Evolutionary conservation across 352 stramenopile species (phyloP), one percentile per base, ranked within the genome.

Genomic region (Blastocystis sp.): DNA sequence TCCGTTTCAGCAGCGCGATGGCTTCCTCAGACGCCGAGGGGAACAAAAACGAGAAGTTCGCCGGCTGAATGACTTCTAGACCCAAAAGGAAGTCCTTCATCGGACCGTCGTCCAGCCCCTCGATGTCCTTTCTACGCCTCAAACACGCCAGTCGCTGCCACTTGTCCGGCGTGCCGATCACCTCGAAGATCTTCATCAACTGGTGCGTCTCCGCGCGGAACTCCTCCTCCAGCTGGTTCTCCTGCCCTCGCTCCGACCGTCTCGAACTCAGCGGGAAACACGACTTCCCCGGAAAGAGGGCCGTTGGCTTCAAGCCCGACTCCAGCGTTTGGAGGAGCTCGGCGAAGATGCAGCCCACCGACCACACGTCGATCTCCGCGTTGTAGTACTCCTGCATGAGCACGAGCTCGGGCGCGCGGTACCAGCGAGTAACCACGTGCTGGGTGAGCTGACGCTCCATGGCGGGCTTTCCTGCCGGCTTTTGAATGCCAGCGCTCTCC

Each of bases 141-240:
- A 59, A 4, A 12, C n/a, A 2, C 39, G 3, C 24, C 16, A 26
- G 6, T 16, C n/a, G 26, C 4, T 4, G 29, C 3, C 41, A 82
- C 88, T 96, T 94, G 13, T 91, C 93, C 0, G 95, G 95, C n/a
- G 95, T 98, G 12, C 95, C 95, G 89, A 98, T 97, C 76, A 98
- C 95, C 82, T 96, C 95, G 88, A 98, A 98, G 85, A 98, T 98
- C 65, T 97, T 94, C 90, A 97, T 97, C 26, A 98, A 94, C 91
- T 98, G 95, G 74, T 96, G 82, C 33, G 77, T 91, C 80, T 93
- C 91, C 62, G 90, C 90, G 51, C 91, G 92, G 29, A 90, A 90
- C 29, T 90, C 74, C 29, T 90, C 70, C 61, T 92, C 80, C 13
- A 91, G 90, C 19, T 59, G 67, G 12, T 92, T 89, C 16, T 66